Conservation (phyloP, 495 filamentous ascomycete species). For the Tricharina praecox region DNA sequence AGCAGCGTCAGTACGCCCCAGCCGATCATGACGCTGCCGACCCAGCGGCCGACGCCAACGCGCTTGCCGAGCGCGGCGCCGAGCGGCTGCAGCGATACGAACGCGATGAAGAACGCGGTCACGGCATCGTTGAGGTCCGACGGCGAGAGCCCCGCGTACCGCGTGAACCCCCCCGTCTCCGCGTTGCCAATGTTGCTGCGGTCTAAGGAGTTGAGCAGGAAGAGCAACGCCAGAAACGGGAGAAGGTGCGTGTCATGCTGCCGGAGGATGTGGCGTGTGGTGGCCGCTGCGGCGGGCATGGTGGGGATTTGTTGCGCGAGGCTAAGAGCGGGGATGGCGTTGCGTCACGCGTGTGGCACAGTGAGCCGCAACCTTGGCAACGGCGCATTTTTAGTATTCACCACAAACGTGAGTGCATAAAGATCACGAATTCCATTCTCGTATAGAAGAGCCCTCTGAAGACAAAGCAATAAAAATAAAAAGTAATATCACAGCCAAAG, state of each 20-base stretch:
- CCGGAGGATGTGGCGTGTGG: constrained; percentile 9
- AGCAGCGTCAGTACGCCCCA: constrained; percentile 38
- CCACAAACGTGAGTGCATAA: no score
- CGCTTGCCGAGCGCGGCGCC: constrained; percentile 38
- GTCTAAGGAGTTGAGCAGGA: constrained; percentile 38
- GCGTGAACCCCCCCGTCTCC: constrained; percentile 35
- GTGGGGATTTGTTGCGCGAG: no score
- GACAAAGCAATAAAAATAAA: no score
- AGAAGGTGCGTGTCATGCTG: constrained; percentile 32
- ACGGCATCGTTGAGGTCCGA: constrained; percentile 39
- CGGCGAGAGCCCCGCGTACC: constrained; percentile 30
- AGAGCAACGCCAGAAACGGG: constrained; percentile 37
- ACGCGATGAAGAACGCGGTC: constrained; percentile 39
- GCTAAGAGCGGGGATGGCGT: no score
- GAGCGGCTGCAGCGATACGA: constrained; percentile 39
- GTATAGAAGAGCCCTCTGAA: no score
- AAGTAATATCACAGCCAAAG: no score
- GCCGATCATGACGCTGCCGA: constrained; percentile 37
- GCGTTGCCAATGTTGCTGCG: constrained; percentile 39
- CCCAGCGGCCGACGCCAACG: constrained; percentile 37
- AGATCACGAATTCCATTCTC: no score
- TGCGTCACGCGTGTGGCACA: no score
- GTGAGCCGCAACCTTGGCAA: no score
- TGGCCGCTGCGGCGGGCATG: background rate
- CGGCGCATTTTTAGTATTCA: no score